Percentiles rank a stretch among this genome's conserved stretches.
Evolutionary conservation across 73 alveolate species (phyloP).

Genomic region (Tetrahymena elliotti): DNA sequence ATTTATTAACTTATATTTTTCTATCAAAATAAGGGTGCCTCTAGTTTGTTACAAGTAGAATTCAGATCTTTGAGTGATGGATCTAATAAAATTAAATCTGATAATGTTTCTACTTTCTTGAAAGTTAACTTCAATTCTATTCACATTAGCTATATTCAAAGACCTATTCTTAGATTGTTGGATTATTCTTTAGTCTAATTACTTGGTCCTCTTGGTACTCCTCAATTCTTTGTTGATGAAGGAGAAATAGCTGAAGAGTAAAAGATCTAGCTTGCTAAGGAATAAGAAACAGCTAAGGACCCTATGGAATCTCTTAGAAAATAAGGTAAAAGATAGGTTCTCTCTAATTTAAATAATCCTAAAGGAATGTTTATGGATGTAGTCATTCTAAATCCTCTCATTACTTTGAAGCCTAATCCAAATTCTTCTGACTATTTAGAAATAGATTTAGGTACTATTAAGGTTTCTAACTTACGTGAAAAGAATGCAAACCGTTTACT

Average conservation of each 20-base stretch:
- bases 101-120: neutral
- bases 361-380: conserved; percentile 25
- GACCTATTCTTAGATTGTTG: neutral
- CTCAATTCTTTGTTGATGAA: neutral
- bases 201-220: neutral
- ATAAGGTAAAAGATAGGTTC: neutral
- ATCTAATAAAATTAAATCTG: neutral
- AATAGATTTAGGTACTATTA: conserved; percentile 32
- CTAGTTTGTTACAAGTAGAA: neutral
- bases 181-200: neutral
- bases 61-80: neutral
- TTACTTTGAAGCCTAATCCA: conserved; percentile 18
- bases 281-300: neutral
- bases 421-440: neutral
- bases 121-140: neutral
- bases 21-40: neutral
- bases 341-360: conserved; percentile 17
- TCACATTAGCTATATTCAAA: neutral
- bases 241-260: neutral
- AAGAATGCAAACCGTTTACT: neutral
- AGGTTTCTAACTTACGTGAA: conserved; percentile 1
- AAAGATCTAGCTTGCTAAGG: neutral
- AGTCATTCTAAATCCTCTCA: conserved; percentile 17
- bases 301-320: neutral
- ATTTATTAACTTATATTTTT: too few species aligned